Evolutionary conservation across 2,329 filamentous ascomycete genomes (phyloP).

Genomic region (Paracoccidioides brasiliensis): DNA sequence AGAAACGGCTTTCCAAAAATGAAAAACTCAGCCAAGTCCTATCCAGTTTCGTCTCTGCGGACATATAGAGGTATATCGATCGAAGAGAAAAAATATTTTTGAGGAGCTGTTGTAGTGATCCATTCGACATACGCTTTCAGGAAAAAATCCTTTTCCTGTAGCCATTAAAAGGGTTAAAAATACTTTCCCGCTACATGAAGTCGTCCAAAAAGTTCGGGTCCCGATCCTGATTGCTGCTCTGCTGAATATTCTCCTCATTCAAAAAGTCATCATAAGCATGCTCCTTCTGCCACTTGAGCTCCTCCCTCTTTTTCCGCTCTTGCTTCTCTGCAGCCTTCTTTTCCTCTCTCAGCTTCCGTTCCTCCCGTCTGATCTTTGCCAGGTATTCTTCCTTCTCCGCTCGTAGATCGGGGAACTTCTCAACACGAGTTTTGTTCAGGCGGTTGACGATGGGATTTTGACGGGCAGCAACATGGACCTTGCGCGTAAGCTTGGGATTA

Average conservation of each 20-base stretch:
- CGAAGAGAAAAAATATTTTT: too few relatives aligned
- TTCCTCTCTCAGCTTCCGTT: constrained; percentile 36
- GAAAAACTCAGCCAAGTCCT: neutral
- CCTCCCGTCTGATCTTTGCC: constrained; percentile 57
- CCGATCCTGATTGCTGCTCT: constrained; percentile 74
- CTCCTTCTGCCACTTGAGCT: constrained; percentile 91
- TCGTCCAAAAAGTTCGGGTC: constrained; percentile 66
- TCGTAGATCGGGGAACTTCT: constrained; percentile 71
- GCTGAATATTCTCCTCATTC: constrained; percentile 64
- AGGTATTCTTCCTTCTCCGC: constrained; percentile 69
- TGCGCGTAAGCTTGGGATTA: constrained; percentile 69
- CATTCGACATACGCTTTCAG: neutral
- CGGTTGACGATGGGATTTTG: constrained; percentile 90
- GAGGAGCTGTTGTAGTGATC: too few relatives aligned
- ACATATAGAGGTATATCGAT: too few relatives aligned
- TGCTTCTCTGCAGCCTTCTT: constrained; percentile 29
- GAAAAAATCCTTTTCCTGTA: neutral
- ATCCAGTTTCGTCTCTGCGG: neutral
- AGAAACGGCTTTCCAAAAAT: too few relatives aligned
- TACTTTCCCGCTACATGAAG: constrained; percentile 55
- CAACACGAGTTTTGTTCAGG: constrained; percentile 91
- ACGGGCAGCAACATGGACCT: constrained; percentile 62
- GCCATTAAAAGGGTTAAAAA: neutral
- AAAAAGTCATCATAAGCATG: constrained; percentile 94
- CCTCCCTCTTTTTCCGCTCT: constrained; percentile 59